phyloP scores from a whole-genome alignment of 371 early-diverging fungal genomes.

The Enterocytospora artemiae region DNA sequence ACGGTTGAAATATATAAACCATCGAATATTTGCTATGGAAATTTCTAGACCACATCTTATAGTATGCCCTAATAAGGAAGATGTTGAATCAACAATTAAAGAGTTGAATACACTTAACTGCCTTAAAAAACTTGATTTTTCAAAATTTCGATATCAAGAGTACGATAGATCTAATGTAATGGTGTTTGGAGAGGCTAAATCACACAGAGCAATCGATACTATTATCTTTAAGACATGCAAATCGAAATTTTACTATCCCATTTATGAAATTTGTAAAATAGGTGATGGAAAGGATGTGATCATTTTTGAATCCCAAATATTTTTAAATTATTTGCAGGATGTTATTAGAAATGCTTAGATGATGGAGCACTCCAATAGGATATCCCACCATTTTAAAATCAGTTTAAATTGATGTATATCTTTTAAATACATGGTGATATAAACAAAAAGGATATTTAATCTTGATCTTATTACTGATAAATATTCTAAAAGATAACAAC shows the following conservation, averaged over 20 bases:
- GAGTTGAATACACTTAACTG: conserved; percentile 19
- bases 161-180: neutral
- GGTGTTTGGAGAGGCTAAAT: conserved; percentile 18
- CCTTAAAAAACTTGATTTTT: neutral
- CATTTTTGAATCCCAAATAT: conserved; percentile 29
- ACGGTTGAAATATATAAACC: conserved; percentile 3
- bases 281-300: conserved; percentile 16
- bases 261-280: conserved; percentile 35
- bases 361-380: neutral
- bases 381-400: neutral
- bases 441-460: too few relatives aligned
- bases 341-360: conserved; percentile 4
- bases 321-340: conserved; percentile 34
- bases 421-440: neutral
- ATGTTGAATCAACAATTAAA: conserved; percentile 4
- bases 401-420: neutral
- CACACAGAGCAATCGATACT: neutral
- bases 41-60: conserved; percentile 1
- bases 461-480: too few relatives aligned
- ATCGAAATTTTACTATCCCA: conserved; percentile 11
- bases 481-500: too few relatives aligned
- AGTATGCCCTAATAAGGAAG: conserved; percentile 10
- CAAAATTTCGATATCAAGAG: neutral
- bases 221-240: conserved; percentile 31
- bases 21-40: neutral